Conservation (phyloP, 106 monocot genomes). For the Platanthera guangdongensis region DNA sequence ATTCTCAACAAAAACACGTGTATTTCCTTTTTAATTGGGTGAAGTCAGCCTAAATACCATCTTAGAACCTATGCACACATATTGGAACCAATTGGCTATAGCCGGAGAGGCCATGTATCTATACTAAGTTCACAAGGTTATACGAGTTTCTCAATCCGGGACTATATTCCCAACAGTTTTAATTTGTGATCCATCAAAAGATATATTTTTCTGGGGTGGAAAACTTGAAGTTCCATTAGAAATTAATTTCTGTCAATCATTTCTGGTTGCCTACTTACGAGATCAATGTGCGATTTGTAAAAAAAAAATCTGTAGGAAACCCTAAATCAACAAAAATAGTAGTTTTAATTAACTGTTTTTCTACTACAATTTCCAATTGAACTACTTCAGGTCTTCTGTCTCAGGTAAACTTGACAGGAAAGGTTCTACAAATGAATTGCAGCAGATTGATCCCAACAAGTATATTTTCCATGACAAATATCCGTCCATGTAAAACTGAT, state of each 20-base stretch:
- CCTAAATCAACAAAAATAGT: not conserved
- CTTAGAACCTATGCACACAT: too few relatives aligned
- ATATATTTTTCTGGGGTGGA: not conserved
- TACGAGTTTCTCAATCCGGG: too few relatives aligned
- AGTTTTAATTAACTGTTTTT: not conserved
- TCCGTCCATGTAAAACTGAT: not conserved
- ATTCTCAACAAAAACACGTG: too few relatives aligned
- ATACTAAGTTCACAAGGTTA: too few relatives aligned
- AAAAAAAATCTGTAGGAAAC: not conserved
- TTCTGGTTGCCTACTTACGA: not conserved
- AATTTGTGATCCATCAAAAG: too few relatives aligned
- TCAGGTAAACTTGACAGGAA: conserved; percentile 11
- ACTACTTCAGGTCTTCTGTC: not conserved
- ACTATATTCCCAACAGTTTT: too few relatives aligned
- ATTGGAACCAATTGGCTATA: too few relatives aligned
- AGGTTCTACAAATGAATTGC: conserved; percentile 12
- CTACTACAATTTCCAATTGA: not conserved
- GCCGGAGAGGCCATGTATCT: too few relatives aligned
- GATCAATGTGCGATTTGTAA: not conserved
- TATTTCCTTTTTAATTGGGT: too few relatives aligned
- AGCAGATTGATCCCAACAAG: conserved; percentile 30
- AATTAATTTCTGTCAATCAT: not conserved
- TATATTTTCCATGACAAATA: not conserved
- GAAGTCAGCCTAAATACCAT: too few relatives aligned
- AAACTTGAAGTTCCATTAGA: not conserved